Base-by-base conservation (phyloP, 73 alveolate genomes). In the Paramecium pentaurelia region DNA sequence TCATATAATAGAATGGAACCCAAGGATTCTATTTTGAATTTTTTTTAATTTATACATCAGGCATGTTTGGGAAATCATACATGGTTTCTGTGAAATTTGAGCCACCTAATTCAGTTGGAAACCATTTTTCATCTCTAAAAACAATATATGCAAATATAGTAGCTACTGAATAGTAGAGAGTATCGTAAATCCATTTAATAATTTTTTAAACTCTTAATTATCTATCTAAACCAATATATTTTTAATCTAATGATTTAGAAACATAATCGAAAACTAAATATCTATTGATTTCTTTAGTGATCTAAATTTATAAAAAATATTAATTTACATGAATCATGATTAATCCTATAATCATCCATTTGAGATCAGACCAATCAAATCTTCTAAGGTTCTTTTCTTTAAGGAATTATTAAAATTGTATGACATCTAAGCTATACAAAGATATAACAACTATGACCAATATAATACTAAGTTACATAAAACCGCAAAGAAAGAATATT, bases 171-270 rank as follows among this genome's bases (percentile, higher is more conserved):
- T 89, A 89, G 75, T 89, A 89, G 30, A 83, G 18, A 27, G 85
- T 32, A 73, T 89, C 94, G 38, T 71, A 83, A 47, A 73, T 71
- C 94, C 94, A 89, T 51, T 89, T 89, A 28, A 71, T 42, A 25
- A 89, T 71, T 83, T 89, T 89, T 44, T 51, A 27, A n/a, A 85
- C 71, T 27, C 94, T 77, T 34, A 89, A 36, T 45, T 45, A 49
- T 47, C 88, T 70, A 47, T 89, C 86, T 1, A 22, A 28, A 8
- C 94, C 94, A 7, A 32, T 32, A 14, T 89, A 89, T 89, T 89
- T 89, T 28, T 89, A 38, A 36, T 70, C 64, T 1, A 89, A 58
- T 32, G 58, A 40, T 45, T 54, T 47, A 4, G 28, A 12, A 4
- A 89, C 60, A 59, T 60, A 89, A 28, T 89, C 92, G 7, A 12